phyloP scores from a whole-genome alignment of 306 rosid genomes.

The Gillenia trifoliata region DNA sequence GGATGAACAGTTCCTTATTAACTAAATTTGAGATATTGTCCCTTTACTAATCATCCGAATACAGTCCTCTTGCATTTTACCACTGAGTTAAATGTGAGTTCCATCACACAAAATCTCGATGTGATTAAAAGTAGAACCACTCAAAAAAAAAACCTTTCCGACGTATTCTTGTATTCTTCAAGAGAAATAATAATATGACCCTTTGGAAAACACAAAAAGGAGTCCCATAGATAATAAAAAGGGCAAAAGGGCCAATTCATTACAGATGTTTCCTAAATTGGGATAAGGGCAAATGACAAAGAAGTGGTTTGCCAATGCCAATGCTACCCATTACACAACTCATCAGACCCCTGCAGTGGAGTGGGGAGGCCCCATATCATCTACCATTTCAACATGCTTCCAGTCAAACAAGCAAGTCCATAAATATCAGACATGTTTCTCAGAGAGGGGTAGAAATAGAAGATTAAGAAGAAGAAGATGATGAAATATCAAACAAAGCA shows the following conservation, averaged over 20 bases:
- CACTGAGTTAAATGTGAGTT: no score
- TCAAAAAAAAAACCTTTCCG: no score
- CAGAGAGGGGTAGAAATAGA: constrained; percentile 28
- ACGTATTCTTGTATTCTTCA: no score
- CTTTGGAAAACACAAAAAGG: neutral
- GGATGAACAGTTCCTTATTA: no score
- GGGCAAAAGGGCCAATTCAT: neutral
- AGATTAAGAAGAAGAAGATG: constrained; percentile 27
- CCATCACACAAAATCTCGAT: no score
- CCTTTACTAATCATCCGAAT: no score
- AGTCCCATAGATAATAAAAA: neutral
- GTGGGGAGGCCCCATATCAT: constrained; percentile 9
- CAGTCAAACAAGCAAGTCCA: constrained; percentile 60
- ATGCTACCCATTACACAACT: constrained; percentile 33
- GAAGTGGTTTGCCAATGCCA: neutral
- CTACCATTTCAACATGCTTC: constrained; percentile 45
- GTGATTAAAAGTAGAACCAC: no score
- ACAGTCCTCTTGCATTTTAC: no score
- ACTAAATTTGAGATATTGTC: no score
- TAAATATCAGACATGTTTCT: constrained; percentile 78
- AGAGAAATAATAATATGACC: no score
- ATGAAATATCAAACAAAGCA: constrained; percentile 35
- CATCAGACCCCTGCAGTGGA: neutral
- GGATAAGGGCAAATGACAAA: constrained; percentile 24
- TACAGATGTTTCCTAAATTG: neutral